Evolutionary conservation across 1,284 basidiomycete genomes (phyloP), one percentile per base, ranked within the genome.

Genomic region (Boletellus deceptivus): DNA sequence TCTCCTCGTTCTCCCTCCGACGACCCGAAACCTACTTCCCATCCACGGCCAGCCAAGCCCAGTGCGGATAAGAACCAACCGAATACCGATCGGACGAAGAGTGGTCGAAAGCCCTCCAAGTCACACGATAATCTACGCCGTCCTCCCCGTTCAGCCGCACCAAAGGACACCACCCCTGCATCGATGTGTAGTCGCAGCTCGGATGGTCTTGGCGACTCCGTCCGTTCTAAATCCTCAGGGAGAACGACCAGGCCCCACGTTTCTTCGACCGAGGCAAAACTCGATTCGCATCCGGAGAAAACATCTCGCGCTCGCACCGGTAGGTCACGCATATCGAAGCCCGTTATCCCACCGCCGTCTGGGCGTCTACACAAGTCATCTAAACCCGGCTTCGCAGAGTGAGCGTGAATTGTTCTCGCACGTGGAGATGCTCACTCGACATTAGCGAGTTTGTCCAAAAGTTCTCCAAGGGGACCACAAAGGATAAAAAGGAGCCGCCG

Each of bases 331-430:
- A 27, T 38, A n/a, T 50, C 59, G 31, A 62, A 63, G 39, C 58
- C 62, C 11, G 57, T 70, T 8, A 55, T 69, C 33, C 69, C 65
- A 27, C 67, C 67, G 33, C 42, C 56, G 5, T 63, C 67, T 4
- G 48, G 48, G 17, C 56, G 49, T 37, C 31, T 46, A 27, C 52
- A 57, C 39, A 68, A 57, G 46, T 41, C 54, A 18, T 24, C 58
- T 41, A 67, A 55, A 43, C 46, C 61, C 45, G 52, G 53, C 25
- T 57, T 70, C 22, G 52, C 59, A 38, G 67, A 70, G 65, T 67
- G 49, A 64, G 69, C 55, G 20, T 35, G 29, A 1, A 27, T 22
- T 36, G 3, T 9, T 34, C 10, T 49, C 40, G n/a, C 7, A 39
- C 39, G 27, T 36, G 5, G 24, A 39, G 13, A 9, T 41, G 10